phyloP scores from a whole-genome alignment of 495 filamentous ascomycete genomes.

The Penicillium argentinense region DNA sequence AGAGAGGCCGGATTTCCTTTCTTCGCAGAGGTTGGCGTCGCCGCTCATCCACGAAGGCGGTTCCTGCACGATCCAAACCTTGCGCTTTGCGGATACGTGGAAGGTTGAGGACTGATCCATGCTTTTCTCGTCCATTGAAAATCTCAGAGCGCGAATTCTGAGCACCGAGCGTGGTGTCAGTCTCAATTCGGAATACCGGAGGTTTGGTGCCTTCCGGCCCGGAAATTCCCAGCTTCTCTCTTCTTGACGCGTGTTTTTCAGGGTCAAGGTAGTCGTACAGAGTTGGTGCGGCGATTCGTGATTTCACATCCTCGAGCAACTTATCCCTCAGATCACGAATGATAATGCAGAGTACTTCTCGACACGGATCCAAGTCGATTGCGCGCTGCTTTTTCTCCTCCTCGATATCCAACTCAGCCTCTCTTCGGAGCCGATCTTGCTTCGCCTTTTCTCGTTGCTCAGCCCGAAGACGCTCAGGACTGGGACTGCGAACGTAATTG shows the following conservation, averaged over 20 bases:
- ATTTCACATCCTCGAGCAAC: conserved; percentile 80
- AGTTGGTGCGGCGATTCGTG: conserved; percentile 76
- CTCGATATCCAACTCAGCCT: conserved; percentile 75
- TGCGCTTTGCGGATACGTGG: conserved; percentile 70
- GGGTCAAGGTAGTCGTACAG: conserved; percentile 85
- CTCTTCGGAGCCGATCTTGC: conserved; percentile 56
- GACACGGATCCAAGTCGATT: conserved; percentile 80
- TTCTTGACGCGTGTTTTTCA: conserved; percentile 68
- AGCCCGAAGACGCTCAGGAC: conserved; percentile 48
- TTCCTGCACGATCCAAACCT: conserved; percentile 58
- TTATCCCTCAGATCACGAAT: conserved; percentile 80
- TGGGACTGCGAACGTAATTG: conserved; percentile 62
- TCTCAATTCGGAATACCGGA: conserved; percentile 46
- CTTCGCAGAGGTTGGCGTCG: conserved; percentile 60
- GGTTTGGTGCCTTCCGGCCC: conserved; percentile 61
- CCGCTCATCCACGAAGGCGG: conserved; percentile 73
- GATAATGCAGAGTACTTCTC: conserved; percentile 73
- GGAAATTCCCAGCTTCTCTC: conserved; percentile 72
- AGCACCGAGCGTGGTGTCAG: conserved; percentile 59
- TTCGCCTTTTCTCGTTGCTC: conserved; percentile 59
- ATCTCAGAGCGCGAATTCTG: conserved; percentile 60
- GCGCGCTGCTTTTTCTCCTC: conserved; percentile 84
- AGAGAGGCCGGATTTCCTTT: conserved; percentile 53
- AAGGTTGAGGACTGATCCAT: conserved; percentile 53
- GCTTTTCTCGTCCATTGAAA: conserved; percentile 29